Evolutionary conservation across 495 filamentous ascomycete genomes (phyloP), one percentile per base, ranked within the genome.

Genomic region (Penicillium cinerascens): DNA sequence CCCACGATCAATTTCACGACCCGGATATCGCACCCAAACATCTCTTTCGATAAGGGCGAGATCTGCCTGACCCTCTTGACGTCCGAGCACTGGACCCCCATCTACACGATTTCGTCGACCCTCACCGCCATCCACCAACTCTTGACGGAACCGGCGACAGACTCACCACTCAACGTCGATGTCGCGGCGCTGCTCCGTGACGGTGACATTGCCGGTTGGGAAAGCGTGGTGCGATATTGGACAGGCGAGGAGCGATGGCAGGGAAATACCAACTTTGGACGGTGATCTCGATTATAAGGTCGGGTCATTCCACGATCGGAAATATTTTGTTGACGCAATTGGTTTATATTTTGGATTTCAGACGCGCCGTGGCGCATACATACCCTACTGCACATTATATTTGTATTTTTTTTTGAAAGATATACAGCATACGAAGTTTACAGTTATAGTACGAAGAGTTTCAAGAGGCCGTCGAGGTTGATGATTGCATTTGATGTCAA

Each of bases 101-200:
- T 87, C 26, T 95, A 93, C 63, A 92, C 86, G 25, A 76, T 97
- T 20, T 81, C 86, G 20, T 78, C 82, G 53, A 90, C 87, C 46
- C 69, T 97, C 59, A 85, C 87, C 57, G 82, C 84, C 18, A 80
- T 97, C 33, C 82, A 91, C 45, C 79, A 88, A 75, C 71, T 98
- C 59, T 74, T 96, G 48, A 83, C 77, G 38, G 82, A 84, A 53
- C 90, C 92, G 11, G 85, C 83, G 49, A 78, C 86, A 35, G 90
- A 96, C 56, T 87, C 82, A 56, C 93, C 93, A 54, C 72, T 97
- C 44, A 95, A 96, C 72, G 80, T 96, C 9, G 93, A 98, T 69
- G 80, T 95, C 3, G 92, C 91, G 45, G 79, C 81, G 52, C 68
- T 98, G 56, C 47, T 95, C 50, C 76, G 91, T 56, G 75, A 77